Percentiles rank a stretch among this genome's conserved stretches.
phyloP scores from a whole-genome alignment of 2,329 filamentous ascomycete genomes.

The Ceratocystis huliohia region DNA sequence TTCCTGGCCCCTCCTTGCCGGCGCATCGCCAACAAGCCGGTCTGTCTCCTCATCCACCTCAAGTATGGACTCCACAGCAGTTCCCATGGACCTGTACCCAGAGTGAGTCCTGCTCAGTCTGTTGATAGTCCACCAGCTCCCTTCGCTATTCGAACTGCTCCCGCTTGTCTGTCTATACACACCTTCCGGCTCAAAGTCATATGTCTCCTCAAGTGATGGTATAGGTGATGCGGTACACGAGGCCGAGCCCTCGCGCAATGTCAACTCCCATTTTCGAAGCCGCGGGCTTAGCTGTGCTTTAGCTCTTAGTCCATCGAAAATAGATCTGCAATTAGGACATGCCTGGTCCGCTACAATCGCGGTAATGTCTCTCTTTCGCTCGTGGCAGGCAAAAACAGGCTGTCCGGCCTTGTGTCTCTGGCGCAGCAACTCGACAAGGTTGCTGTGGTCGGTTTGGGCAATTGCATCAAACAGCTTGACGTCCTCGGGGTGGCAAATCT shows the following conservation, averaged over 20 bases:
- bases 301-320: not conserved
- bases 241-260: not conserved
- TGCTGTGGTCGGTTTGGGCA: not conserved
- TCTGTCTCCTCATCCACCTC: conserved; percentile 5
- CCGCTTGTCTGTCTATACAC: conserved; percentile 3
- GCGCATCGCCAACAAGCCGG: not conserved
- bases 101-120: conserved; percentile 6
- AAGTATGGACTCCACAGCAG: not conserved
- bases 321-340: not conserved
- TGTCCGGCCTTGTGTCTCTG: conserved; percentile 34
- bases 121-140: not conserved
- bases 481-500: not conserved
- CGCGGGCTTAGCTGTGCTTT: not conserved
- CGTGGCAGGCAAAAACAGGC: conserved; percentile 28
- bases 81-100: not conserved
- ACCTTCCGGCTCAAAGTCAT: not conserved
- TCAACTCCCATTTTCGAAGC: not conserved
- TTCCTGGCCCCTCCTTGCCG: not conserved
- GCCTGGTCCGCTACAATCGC: not conserved
- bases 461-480: conserved; percentile 1
- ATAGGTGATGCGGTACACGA: not conserved
- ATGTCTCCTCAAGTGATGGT: not conserved
- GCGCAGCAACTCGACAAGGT: conserved; percentile 30
- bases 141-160: not conserved
- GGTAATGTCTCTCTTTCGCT: conserved; percentile 1